These are phyloP conservation scores for Echinosophora koreensis DNA, from an alignment of 306 rosid species.

Conservation along the genomic window DNA sequence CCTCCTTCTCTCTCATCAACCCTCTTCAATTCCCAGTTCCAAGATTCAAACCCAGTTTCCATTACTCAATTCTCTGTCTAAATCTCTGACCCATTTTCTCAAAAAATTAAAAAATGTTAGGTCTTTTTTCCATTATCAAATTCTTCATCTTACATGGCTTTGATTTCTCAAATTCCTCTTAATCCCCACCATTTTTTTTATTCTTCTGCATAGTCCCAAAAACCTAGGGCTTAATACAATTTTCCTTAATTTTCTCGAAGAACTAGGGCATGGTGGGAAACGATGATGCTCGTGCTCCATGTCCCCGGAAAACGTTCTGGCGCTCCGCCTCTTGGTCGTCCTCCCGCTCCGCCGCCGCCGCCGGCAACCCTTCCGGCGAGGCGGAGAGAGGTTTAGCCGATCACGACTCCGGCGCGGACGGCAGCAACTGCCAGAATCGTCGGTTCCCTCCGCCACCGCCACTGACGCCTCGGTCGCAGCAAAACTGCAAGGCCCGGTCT, in stretches of 20 bases:
- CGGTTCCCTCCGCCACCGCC: conserved; percentile 79
- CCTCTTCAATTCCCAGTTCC: conserved; percentile 29
- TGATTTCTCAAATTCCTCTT: conserved; percentile 47
- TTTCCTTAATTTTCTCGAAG: conserved; percentile 21
- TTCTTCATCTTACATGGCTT: conserved; percentile 57
- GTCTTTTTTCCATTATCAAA: conserved; percentile 20
- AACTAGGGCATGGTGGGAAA: conserved; percentile 80
- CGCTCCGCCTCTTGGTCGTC: conserved; percentile 95
- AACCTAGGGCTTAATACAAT: conserved; percentile 27
- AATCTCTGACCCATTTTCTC: neutral
- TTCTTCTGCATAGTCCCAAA: conserved; percentile 24
- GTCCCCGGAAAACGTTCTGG: conserved; percentile 81
- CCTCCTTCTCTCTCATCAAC: neutral
- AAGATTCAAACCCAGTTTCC: conserved; percentile 43
- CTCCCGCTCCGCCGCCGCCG: conserved; percentile 62
- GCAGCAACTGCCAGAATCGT: conserved; percentile 55
- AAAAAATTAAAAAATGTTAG: too few species aligned
- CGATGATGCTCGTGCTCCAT: conserved; percentile 73
- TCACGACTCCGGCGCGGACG: conserved; percentile 56
- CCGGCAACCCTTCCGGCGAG: conserved; percentile 43
- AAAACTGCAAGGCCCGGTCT: conserved; percentile 83
- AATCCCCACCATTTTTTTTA: conserved; percentile 18
- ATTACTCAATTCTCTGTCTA: neutral
- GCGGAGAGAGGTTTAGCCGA: conserved; percentile 60
- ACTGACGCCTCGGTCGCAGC: conserved; percentile 93